These are phyloP conservation scores for Pisolithus albus DNA, from an alignment of 768 basidiomycete species.

Conservation along the genomic window DNA sequence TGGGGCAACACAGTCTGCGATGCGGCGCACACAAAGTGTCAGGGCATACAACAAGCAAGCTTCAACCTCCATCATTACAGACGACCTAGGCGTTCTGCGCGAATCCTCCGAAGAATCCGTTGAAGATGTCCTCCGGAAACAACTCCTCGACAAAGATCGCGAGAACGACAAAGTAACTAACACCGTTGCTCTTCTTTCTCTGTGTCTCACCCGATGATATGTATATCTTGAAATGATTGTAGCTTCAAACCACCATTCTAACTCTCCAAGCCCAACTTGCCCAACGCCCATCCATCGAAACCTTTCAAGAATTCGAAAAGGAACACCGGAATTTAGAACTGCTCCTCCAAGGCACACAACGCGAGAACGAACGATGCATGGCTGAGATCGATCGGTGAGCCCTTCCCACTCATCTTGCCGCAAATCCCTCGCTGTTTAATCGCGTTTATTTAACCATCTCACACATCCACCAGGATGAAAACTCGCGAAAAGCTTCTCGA, in stretches of 20 bases:
- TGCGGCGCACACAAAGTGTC: constrained; percentile 62
- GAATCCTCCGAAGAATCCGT: constrained; percentile 49
- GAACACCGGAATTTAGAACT: constrained; percentile 74
- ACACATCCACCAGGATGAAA: constrained; percentile 40
- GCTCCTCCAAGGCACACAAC: constrained; percentile 69
- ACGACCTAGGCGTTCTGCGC: constrained; percentile 55
- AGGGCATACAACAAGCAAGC: constrained; percentile 45
- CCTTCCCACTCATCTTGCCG: too few relatives aligned
- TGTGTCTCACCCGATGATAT: background rate
- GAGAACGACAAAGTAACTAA: constrained; percentile 59
- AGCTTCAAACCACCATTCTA: constrained; percentile 62
- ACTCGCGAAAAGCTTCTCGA: constrained; percentile 74
- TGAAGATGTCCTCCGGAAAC: constrained; percentile 56
- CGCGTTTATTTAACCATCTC: background rate
- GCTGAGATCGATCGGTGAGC: constrained; percentile 65
- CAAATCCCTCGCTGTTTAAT: too few relatives aligned
- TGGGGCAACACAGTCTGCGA: constrained; percentile 12
- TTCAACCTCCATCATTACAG: constrained; percentile 37
- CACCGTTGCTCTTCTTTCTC: too few relatives aligned
- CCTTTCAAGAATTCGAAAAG: constrained; percentile 57
- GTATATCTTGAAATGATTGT: background rate
- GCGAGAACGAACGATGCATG: constrained; percentile 85
- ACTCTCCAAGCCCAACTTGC: constrained; percentile 59
- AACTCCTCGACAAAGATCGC: constrained; percentile 60
- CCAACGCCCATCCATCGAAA: constrained; percentile 61